phyloP scores from a whole-genome alignment of 306 rosid species.

The Carpinus fangiana region DNA sequence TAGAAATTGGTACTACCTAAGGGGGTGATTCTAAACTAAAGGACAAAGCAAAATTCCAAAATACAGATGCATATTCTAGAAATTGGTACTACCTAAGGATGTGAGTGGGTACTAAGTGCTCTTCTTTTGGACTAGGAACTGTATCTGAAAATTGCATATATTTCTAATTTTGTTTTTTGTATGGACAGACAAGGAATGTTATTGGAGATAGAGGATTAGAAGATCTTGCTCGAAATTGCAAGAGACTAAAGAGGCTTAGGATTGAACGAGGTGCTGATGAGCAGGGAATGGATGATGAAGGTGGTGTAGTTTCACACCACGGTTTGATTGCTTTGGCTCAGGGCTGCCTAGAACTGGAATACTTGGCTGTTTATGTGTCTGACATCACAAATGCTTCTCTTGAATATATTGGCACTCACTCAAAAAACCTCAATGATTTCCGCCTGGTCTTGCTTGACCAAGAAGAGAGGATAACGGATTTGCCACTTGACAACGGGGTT shows the following conservation, averaged over 20 bases:
- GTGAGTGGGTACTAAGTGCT: slow-evolving; percentile 9
- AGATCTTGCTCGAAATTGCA: slow-evolving; percentile 75
- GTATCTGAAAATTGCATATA: slow-evolving; percentile 17
- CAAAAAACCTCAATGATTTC: slow-evolving; percentile 79
- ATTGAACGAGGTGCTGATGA: slow-evolving; percentile 95
- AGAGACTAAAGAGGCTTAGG: slow-evolving; percentile 76
- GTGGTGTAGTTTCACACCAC: slow-evolving; percentile 87
- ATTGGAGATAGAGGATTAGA: slow-evolving; percentile 96
- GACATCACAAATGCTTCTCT: slow-evolving; percentile 79
- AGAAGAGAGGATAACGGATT: slow-evolving; percentile 66
- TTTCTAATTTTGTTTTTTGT: slow-evolving; percentile 14
- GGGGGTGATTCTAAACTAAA: not conserved
- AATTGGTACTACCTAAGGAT: slow-evolving; percentile 2
- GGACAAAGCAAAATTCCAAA: not conserved
- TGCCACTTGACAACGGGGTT: slow-evolving; percentile 96
- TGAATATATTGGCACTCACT: slow-evolving; percentile 68
- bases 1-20: not conserved
- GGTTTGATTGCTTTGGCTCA: slow-evolving; percentile 86
- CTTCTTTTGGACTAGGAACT: slow-evolving; percentile 15
- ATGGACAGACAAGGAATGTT: slow-evolving; percentile 84
- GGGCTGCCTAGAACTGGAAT: slow-evolving; percentile 87
- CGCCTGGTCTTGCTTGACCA: slow-evolving; percentile 90
- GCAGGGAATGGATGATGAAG: slow-evolving; percentile 87
- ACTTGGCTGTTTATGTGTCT: slow-evolving; percentile 84
- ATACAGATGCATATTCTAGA: not conserved